phyloP scores from a whole-genome alignment of 2,329 filamentous ascomycete species.

The Ceratocystis smalleyi region DNA sequence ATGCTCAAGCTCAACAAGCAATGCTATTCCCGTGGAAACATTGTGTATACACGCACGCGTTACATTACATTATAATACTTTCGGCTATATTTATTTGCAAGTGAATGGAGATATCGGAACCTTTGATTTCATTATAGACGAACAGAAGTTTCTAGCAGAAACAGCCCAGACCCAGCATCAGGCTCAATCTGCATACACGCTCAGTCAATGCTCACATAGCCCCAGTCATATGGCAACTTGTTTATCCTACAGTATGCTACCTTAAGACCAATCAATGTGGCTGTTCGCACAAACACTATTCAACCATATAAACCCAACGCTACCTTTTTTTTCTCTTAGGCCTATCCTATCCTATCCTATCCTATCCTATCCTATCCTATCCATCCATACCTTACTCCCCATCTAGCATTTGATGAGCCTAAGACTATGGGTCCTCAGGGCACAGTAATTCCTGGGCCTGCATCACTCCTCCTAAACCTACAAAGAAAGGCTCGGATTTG shows the following conservation, averaged over 20 bases:
- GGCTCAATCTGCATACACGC: background rate
- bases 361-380: no score
- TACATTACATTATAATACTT: background rate
- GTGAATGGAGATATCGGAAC: no score
- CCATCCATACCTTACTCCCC: background rate
- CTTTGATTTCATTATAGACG: no score
- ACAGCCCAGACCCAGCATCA: background rate
- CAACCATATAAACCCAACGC: background rate
- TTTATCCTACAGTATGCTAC: background rate
- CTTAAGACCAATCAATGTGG: background rate
- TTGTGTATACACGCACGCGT: background rate
- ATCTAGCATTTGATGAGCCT: background rate
- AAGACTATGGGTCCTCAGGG: slow-evolving; percentile 1
- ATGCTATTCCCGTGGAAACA: background rate
- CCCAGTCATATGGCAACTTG: no score
- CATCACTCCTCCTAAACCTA: background rate
- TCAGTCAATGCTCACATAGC: background rate
- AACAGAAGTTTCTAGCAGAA: no score
- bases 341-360: no score
- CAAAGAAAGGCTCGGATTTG: background rate
- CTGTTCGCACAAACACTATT: background rate
- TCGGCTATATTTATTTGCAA: no score
- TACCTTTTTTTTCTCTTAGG: background rate
- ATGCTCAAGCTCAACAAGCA: background rate
- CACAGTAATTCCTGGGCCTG: background rate